These are phyloP conservation scores for Nemania diffusa DNA, from an alignment of 2,329 filamentous ascomycete species.

Conservation along the genomic window DNA sequence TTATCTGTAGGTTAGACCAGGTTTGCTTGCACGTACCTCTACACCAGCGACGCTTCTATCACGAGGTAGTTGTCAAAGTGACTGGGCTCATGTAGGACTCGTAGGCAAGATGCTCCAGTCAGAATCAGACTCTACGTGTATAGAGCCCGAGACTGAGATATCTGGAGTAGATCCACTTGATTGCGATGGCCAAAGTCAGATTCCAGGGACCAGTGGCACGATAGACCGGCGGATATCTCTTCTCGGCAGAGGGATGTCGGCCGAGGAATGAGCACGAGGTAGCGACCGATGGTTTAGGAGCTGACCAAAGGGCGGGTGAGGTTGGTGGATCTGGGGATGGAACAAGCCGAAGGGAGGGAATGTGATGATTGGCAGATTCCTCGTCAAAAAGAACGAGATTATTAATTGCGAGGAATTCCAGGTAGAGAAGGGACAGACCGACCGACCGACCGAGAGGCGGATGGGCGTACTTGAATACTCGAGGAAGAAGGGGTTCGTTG, in stretches of 20 bases:
- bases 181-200: slow-evolving; percentile 50
- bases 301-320: slow-evolving; percentile 33
- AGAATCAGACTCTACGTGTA: slow-evolving; percentile 48
- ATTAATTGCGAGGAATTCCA: slow-evolving; percentile 50
- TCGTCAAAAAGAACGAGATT: slow-evolving; percentile 38
- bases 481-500: slow-evolving; percentile 43
- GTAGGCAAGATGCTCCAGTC: slow-evolving; percentile 48
- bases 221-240: slow-evolving; percentile 44
- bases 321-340: slow-evolving; percentile 27
- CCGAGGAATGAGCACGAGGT: slow-evolving; percentile 46
- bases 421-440: slow-evolving; percentile 36
- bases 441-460: slow-evolving; percentile 12
- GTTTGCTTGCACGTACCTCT: slow-evolving; percentile 47
- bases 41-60: slow-evolving; percentile 50
- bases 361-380: slow-evolving; percentile 47
- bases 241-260: slow-evolving; percentile 40
- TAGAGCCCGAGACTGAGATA: slow-evolving; percentile 49
- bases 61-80: slow-evolving; percentile 42
- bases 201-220: slow-evolving; percentile 49
- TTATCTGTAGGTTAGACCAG: neutral
- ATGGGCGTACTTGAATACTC: slow-evolving; percentile 36
- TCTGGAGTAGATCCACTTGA: slow-evolving; percentile 48
- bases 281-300: slow-evolving; percentile 29
- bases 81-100: slow-evolving; percentile 51
- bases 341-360: slow-evolving; percentile 42